Conservation (phyloP, 169 alveolate genomes). For the Plasmodium adleri region DNA sequence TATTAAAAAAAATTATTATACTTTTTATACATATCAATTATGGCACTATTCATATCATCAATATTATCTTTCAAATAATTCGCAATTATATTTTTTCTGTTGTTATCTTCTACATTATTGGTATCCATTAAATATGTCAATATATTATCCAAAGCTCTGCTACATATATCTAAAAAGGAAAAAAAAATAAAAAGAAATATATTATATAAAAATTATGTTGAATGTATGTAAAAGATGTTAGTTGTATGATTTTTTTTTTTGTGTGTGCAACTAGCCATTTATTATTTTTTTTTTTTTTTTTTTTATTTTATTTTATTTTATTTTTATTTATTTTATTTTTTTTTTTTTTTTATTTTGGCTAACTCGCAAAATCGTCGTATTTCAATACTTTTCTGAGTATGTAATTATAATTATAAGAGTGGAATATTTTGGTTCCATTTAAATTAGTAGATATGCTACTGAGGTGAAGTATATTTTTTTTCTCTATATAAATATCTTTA, state of each 20-base stretch:
- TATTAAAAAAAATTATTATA: slow-evolving; percentile 22
- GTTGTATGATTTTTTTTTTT: too few species aligned
- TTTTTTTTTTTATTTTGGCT: neutral
- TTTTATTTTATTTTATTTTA: too few species aligned
- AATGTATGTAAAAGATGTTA: too few species aligned
- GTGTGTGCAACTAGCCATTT: too few species aligned
- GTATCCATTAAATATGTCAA: slow-evolving; percentile 20
- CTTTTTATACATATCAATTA: slow-evolving; percentile 61
- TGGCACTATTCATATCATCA: slow-evolving; percentile 47
- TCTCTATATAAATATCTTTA: slow-evolving; percentile 60
- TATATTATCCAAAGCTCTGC: slow-evolving; percentile 32
- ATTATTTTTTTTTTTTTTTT: too few species aligned
- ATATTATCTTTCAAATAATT: slow-evolving; percentile 58
- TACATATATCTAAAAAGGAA: slow-evolving; percentile 34
- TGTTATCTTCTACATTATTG: slow-evolving; percentile 8
- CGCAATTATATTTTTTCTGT: slow-evolving; percentile 18
- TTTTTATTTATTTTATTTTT: neutral
- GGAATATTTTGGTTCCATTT: slow-evolving; percentile 45
- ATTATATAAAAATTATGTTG: too few species aligned
- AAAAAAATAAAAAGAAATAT: slow-evolving; percentile 9
- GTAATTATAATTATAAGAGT: slow-evolving; percentile 50
- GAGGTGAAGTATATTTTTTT: slow-evolving; percentile 53
- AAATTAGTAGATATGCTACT: slow-evolving; percentile 31
- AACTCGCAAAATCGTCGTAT: slow-evolving; percentile 38
- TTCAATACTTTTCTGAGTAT: slow-evolving; percentile 21